Evolutionary conservation across 108 stramenopile genomes (phyloP).

Genomic region (Nitzschia sp.): DNA sequence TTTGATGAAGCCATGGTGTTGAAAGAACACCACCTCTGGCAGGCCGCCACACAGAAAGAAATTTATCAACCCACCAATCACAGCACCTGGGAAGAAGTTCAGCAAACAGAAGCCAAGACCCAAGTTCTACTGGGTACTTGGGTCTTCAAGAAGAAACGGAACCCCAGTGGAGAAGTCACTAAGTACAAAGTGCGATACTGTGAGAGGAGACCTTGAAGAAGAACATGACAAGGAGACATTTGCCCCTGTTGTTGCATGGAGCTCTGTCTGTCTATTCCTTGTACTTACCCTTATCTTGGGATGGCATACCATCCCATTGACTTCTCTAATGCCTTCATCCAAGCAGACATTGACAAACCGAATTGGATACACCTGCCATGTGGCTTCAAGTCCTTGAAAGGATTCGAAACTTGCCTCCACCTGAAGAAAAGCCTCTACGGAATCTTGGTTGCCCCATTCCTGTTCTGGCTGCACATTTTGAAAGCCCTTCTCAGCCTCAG

Average conservation of each 20-base stretch:
- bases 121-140: conserved; percentile 42
- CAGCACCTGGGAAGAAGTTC: conserved; percentile 19
- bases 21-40: neutral
- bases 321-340: conserved; percentile 48
- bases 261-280: conserved; percentile 43
- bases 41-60: neutral
- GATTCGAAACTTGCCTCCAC: neutral
- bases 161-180: conserved; percentile 43
- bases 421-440: conserved; percentile 16
- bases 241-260: no score
- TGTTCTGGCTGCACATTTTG: conserved; percentile 10
- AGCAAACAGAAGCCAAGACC: neutral
- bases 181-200: conserved; percentile 58
- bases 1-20: neutral
- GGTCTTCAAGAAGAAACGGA: conserved; percentile 51
- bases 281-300: conserved; percentile 21
- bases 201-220: conserved; percentile 53
- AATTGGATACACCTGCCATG: conserved; percentile 6
- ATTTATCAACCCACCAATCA: neutral
- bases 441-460: conserved; percentile 23
- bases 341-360: conserved; percentile 33
- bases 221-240: no score
- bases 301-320: conserved; percentile 42
- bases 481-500: no score
- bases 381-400: neutral